A percentile compares a stretch with the other conserved stretches of the same genome.
phyloP scores from a whole-genome alignment of 1,139 yeast genomes.

The Taphrina communis region DNA sequence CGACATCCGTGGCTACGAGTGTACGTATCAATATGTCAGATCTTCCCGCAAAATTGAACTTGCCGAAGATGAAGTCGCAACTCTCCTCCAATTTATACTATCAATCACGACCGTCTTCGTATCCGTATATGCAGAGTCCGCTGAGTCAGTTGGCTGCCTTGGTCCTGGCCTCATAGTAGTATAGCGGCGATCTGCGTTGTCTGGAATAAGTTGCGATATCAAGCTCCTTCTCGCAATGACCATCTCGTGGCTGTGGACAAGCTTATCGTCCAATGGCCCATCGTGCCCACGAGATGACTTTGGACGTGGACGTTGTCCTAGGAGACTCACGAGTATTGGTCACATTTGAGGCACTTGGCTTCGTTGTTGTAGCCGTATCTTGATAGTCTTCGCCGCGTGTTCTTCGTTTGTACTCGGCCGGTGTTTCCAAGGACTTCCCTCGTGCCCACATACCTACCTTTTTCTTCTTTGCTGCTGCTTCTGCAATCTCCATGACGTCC shows the following conservation, averaged over 20 bases:
- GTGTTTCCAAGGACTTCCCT: conserved; percentile 65
- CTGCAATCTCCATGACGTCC: conserved; percentile 62
- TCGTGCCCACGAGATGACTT: conserved; percentile 14
- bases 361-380: conserved; percentile 19
- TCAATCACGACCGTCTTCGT: neutral
- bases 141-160: conserved; percentile 10
- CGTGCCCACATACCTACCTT: conserved; percentile 71
- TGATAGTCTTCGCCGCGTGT: conserved; percentile 32
- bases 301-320: neutral
- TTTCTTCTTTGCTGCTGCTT: conserved; percentile 62
- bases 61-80: neutral
- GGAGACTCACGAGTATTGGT: neutral
- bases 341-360: neutral
- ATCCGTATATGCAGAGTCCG: conserved; percentile 14
- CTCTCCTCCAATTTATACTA: neutral
- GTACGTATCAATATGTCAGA: too few species aligned
- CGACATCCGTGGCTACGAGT: too few species aligned
- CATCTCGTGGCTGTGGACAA: neutral
- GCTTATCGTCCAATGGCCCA: conserved; percentile 12
- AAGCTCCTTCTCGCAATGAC: too few species aligned
- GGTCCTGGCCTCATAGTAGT: neutral
- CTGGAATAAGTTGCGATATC: too few species aligned
- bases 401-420: conserved; percentile 75
- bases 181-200: too few species aligned
- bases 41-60: too few species aligned